These are phyloP conservation scores for Talaromyces liani DNA, from an alignment of 495 filamentous ascomycete genomes.

Conservation along the genomic window DNA sequence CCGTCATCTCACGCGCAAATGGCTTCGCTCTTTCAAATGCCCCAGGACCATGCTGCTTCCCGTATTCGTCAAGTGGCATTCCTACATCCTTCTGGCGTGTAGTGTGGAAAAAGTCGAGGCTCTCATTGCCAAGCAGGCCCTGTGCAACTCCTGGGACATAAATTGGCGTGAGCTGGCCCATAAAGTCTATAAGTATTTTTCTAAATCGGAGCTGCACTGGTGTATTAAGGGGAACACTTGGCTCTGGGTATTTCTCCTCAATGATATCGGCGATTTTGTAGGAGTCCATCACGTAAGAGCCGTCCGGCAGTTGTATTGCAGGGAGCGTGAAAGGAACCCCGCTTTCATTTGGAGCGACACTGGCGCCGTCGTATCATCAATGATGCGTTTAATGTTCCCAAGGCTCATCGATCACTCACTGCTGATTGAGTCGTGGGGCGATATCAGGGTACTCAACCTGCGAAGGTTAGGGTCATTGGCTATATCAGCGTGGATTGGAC, in stretches of 20 bases:
- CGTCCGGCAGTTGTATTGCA: constrained; percentile 41
- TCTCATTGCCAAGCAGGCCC: constrained; percentile 29
- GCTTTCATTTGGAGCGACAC: constrained; percentile 30
- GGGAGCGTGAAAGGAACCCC: constrained; percentile 45
- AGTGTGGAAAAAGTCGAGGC: constrained; percentile 34
- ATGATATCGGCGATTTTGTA: constrained; percentile 42
- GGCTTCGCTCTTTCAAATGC: constrained; percentile 30
- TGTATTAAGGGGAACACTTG: constrained; percentile 44
- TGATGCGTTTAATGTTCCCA: neutral
- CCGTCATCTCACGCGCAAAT: constrained; percentile 30
- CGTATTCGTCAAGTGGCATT: constrained; percentile 35
- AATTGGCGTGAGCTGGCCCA: constrained; percentile 15
- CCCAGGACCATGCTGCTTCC: constrained; percentile 24
- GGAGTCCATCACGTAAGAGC: constrained; percentile 50
- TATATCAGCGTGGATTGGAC: neutral
- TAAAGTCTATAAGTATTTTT: constrained; percentile 13
- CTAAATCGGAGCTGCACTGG: constrained; percentile 10
- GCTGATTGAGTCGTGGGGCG: constrained; percentile 33
- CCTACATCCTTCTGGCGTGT: constrained; percentile 32
- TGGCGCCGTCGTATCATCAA: constrained; percentile 9
- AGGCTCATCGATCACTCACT: constrained; percentile 18
- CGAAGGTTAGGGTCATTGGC: neutral
- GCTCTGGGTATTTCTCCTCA: constrained; percentile 45
- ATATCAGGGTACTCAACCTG: constrained; percentile 53
- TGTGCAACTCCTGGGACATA: constrained; percentile 27